These are phyloP conservation scores for Zygoascus tannicola DNA, from an alignment of 805 yeast genomes.

Conservation along the genomic window DNA sequence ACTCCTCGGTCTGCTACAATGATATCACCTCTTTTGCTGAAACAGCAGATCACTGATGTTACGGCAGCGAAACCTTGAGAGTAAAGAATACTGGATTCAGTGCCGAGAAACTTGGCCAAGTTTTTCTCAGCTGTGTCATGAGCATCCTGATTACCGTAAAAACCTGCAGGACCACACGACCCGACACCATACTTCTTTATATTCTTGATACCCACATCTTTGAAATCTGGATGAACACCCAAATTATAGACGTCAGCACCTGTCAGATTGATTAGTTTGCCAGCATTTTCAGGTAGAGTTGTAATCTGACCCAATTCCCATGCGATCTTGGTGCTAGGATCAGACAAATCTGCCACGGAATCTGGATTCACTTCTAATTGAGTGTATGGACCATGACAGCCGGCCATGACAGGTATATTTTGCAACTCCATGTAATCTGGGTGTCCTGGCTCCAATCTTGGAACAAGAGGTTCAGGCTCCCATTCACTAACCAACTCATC, in stretches of 20 bases:
- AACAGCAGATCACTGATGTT: conserved; percentile 84
- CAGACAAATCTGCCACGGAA: background rate
- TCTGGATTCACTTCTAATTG: background rate
- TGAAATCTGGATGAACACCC: conserved; percentile 39
- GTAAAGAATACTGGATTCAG: conserved; percentile 72
- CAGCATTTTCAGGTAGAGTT: conserved; percentile 9
- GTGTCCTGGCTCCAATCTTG: conserved; percentile 30
- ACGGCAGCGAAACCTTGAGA: conserved; percentile 90
- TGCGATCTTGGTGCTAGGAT: conserved; percentile 13
- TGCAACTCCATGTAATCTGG: conserved; percentile 54
- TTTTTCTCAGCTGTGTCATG: conserved; percentile 73
- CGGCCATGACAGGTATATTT: conserved; percentile 47
- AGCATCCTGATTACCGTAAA: conserved; percentile 90
- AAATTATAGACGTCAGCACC: conserved; percentile 64
- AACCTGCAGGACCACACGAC: conserved; percentile 97
- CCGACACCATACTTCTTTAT: conserved; percentile 82
- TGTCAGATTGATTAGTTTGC: conserved; percentile 54
- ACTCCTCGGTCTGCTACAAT: conserved; percentile 79
- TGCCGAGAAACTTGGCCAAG: conserved; percentile 63
- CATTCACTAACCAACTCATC: conserved; percentile 83
- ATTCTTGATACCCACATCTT: conserved; percentile 44
- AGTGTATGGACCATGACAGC: background rate
- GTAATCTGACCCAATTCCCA: conserved; percentile 35
- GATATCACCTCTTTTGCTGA: conserved; percentile 89
- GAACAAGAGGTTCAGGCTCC: conserved; percentile 80